phyloP scores from a whole-genome alignment of 345 rosid species.

The Eucalyptus erythrocorys region DNA sequence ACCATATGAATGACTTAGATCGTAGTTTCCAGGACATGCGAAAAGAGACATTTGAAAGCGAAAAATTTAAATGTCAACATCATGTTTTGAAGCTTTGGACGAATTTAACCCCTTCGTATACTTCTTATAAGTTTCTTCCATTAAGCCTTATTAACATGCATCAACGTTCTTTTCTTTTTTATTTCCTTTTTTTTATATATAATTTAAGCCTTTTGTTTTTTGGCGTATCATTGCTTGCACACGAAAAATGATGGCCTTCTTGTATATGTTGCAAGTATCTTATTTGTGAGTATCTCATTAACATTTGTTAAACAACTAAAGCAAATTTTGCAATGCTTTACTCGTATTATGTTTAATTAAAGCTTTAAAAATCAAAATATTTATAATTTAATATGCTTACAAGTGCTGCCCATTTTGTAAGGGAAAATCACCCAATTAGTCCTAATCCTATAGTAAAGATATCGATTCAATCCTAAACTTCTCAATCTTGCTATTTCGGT shows the following conservation, averaged over 20 bases:
- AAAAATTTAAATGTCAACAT: background rate
- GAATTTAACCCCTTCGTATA: background rate
- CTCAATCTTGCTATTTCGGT: fast-evolving
- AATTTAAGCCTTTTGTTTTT: background rate
- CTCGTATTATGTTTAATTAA: background rate
- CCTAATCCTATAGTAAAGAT: fast-evolving
- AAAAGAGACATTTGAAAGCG: background rate
- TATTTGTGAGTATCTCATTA: background rate
- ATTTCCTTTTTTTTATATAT: background rate
- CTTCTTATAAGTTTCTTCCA: background rate
- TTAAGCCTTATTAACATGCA: background rate
- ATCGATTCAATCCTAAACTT: background rate
- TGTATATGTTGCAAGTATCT: background rate
- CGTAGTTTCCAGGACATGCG: background rate
- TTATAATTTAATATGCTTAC: background rate
- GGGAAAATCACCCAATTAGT: background rate
- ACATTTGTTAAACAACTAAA: background rate
- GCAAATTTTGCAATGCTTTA: background rate
- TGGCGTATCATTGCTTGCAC: background rate
- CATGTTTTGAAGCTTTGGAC: background rate
- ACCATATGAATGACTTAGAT: background rate
- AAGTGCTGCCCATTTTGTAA: background rate
- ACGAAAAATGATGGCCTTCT: background rate
- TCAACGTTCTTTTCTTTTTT: background rate
- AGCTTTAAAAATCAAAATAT: background rate